These are phyloP conservation scores for Lithospermum erythrorhizon DNA, from an alignment of 257 asterid genomes.

Conservation along the genomic window DNA sequence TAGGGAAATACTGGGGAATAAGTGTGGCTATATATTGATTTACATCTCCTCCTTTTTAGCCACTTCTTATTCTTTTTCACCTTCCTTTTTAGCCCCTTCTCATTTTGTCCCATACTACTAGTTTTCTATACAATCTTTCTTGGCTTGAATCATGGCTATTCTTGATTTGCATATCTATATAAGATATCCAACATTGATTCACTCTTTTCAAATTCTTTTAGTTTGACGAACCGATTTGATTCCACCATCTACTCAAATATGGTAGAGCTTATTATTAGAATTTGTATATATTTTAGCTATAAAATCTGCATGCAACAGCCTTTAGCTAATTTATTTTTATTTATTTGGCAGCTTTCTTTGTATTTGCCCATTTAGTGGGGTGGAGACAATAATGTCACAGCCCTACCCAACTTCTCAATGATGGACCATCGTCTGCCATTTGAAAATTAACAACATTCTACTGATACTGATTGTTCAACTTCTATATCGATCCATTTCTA, in stretches of 20 bases:
- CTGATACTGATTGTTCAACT: background rate
- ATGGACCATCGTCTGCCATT: background rate
- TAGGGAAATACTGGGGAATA: slow-evolving; percentile 13
- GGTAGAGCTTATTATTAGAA: slow-evolving; percentile 15
- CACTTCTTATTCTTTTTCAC: too few species aligned
- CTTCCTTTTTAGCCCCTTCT: slow-evolving; percentile 5
- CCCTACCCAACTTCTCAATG: background rate
- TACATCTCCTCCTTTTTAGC: slow-evolving; percentile 18
- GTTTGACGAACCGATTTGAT: slow-evolving; percentile 20
- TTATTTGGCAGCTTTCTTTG: slow-evolving; percentile 36
- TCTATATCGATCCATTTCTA: too few species aligned
- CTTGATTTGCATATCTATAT: slow-evolving; percentile 39
- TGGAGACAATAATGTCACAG: slow-evolving; percentile 13
- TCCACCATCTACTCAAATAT: slow-evolving; percentile 27
- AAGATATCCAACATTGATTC: slow-evolving; percentile 26
- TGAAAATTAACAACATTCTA: too few species aligned
- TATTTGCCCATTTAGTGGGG: slow-evolving; percentile 29
- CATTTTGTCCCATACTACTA: slow-evolving; percentile 6
- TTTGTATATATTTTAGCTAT: slow-evolving; percentile 3
- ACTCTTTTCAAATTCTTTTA: slow-evolving; percentile 11
- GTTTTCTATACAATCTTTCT: slow-evolving; percentile 17
- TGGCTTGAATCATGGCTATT: slow-evolving; percentile 32
- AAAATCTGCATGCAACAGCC: slow-evolving; percentile 36
- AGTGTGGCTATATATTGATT: slow-evolving; percentile 18
- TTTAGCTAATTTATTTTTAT: slow-evolving; percentile 17